These are phyloP conservation scores for Pinus taeda DNA, from an alignment of 75 land plant genomes.

Conservation along the genomic window DNA sequence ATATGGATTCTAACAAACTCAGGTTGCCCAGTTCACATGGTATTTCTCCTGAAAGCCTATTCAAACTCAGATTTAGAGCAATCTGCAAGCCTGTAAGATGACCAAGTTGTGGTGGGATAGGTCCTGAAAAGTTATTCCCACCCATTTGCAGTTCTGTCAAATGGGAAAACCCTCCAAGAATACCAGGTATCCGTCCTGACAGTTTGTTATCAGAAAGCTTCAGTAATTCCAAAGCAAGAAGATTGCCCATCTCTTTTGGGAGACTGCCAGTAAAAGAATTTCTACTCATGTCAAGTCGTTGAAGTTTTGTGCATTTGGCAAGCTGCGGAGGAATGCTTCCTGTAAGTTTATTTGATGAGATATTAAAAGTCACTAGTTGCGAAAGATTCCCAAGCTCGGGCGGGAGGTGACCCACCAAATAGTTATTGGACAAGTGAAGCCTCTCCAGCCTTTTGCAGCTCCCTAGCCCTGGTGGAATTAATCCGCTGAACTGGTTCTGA, in stretches of 20 bases:
- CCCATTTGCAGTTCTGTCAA: constrained; percentile 78
- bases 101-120: constrained; percentile 61
- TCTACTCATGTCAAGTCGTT: constrained; percentile 59
- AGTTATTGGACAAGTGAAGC: constrained; percentile 50
- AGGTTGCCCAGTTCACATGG: constrained; percentile 67
- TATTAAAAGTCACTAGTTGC: constrained; percentile 50
- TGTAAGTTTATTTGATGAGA: constrained; percentile 54
- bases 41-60: constrained; percentile 56
- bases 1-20: constrained; percentile 40
- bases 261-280: constrained; percentile 43
- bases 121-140: constrained; percentile 63
- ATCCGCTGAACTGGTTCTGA: constrained; percentile 64
- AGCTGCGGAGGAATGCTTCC: constrained; percentile 63
- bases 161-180: constrained; percentile 57
- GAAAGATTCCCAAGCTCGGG: constrained; percentile 54
- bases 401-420: constrained; percentile 49
- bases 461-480: constrained; percentile 55
- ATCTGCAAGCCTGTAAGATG: constrained; percentile 59
- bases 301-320: constrained; percentile 42
- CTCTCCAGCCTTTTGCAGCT: constrained; percentile 54
- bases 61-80: constrained; percentile 64
- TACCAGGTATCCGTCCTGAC: constrained; percentile 54
- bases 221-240: constrained; percentile 54
- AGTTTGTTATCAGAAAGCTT: constrained; percentile 64
- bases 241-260: constrained; percentile 59